phyloP scores from a whole-genome alignment of 2,329 filamentous ascomycete species.

The Fusarium sambucinum region DNA sequence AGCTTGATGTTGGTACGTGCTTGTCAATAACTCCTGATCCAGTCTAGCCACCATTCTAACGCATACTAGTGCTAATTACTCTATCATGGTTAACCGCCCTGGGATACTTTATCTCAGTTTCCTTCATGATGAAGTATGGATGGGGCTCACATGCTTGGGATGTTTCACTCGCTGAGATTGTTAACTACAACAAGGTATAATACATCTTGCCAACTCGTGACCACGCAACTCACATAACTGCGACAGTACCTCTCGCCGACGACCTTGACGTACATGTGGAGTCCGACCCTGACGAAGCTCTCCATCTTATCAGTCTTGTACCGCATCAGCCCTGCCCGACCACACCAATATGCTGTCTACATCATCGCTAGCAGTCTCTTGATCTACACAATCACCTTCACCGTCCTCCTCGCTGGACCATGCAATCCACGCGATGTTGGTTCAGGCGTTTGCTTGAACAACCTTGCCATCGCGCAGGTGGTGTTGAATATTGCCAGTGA shows the following conservation, averaged over 20 bases:
- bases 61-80: neutral
- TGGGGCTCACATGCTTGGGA: constrained; percentile 10
- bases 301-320: constrained; percentile 3
- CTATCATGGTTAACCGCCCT: neutral
- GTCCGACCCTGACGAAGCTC: constrained; percentile 1
- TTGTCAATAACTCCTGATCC: neutral
- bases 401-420: too few species aligned
- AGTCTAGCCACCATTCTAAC: neutral
- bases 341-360: too few species aligned
- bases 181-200: neutral
- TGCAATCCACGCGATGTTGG: too few species aligned
- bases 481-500: too few species aligned
- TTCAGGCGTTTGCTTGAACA: too few species aligned
- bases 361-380: too few species aligned
- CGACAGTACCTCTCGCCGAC: constrained; percentile 2
- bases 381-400: too few species aligned
- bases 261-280: neutral
- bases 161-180: neutral
- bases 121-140: constrained; percentile 13
- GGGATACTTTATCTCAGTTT: constrained; percentile 9
- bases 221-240: neutral
- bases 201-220: fast-evolving
- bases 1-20: neutral
- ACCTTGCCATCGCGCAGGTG: too few species aligned
- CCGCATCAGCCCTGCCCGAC: too few species aligned